phyloP scores from a whole-genome alignment of 1,284 basidiomycete species.

The Cutaneotrichosporon cyanovorans region DNA sequence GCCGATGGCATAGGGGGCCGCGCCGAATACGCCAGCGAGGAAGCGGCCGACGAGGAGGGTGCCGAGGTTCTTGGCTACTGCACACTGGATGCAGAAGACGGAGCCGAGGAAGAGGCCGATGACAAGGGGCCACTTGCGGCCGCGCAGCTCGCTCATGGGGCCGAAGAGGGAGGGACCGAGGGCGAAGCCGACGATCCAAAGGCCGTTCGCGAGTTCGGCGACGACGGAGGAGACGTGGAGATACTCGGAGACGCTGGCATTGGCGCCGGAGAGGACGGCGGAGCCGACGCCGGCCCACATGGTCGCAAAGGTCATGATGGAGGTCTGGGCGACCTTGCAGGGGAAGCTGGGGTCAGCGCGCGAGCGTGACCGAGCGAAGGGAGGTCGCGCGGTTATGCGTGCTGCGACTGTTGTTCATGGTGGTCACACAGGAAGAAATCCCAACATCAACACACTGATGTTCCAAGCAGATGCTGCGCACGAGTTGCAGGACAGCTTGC shows the following conservation, averaged over 20 bases:
- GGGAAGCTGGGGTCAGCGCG: not conserved
- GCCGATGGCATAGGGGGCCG: slow-evolving; percentile 18
- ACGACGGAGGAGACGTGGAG: slow-evolving; percentile 13
- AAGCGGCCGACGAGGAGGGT: slow-evolving; percentile 63
- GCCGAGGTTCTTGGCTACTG: slow-evolving; percentile 53
- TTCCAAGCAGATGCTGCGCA: no score
- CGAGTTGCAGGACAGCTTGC: no score
- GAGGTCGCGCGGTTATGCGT: no score
- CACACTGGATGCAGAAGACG: slow-evolving; percentile 36
- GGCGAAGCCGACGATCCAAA: slow-evolving; percentile 35
- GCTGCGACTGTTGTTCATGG: no score
- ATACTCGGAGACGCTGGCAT: not conserved
- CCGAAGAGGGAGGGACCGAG: slow-evolving; percentile 54
- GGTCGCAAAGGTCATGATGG: slow-evolving; percentile 17
- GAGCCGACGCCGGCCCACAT: slow-evolving; percentile 17
- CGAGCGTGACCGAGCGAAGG: no score
- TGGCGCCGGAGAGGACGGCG: slow-evolving; percentile 10
- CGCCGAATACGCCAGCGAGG: slow-evolving; percentile 51
- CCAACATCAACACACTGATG: no score
- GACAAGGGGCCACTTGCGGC: slow-evolving; percentile 35
- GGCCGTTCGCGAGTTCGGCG: slow-evolving; percentile 17
- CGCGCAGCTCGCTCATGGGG: slow-evolving; percentile 55
- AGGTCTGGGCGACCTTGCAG: slow-evolving; percentile 15
- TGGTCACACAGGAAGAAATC: no score
- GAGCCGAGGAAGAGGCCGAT: slow-evolving; percentile 24